A percentile compares a stretch with the other conserved stretches of the same genome.
Conservation (phyloP, 345 rosid genomes). For the Adansonia digitata region DNA sequence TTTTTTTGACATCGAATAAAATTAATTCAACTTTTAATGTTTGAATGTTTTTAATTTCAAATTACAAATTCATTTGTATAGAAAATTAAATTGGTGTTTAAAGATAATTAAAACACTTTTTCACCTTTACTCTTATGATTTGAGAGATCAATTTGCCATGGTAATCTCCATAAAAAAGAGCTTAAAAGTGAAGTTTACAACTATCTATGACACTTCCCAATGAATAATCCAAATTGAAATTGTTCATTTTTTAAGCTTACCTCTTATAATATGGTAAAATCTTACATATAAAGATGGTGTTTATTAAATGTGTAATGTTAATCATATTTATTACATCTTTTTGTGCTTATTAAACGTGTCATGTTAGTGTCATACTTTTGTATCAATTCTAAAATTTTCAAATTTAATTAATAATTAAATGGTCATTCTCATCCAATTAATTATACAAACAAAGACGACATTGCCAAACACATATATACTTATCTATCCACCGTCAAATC, state of each 20-base stretch:
- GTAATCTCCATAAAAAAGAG: not conserved
- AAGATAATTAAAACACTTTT: too few species aligned
- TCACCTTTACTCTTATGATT: not conserved
- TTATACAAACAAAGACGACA: not conserved
- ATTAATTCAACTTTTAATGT: too few species aligned
- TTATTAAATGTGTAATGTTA: too few species aligned
- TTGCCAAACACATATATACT: not conserved
- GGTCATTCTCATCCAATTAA: not conserved
- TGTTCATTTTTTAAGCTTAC: not conserved
- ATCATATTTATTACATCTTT: too few species aligned
- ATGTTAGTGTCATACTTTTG: too few species aligned
- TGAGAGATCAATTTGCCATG: not conserved
- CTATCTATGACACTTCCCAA: not conserved
- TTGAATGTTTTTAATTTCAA: too few species aligned
- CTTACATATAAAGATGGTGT: too few species aligned
- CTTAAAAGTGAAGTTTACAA: conserved; percentile 6
- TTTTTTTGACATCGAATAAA: too few species aligned
- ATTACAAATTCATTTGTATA: too few species aligned
- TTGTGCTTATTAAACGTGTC: too few species aligned
- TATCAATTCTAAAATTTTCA: too few species aligned
- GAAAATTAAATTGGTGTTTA: too few species aligned
- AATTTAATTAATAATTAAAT: not conserved
- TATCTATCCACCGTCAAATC: not conserved
- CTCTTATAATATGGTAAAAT: not conserved
- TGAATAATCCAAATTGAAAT: not conserved